These are phyloP conservation scores for Entomortierella chlamydospora DNA, from an alignment of 192 early-diverging fungal species.

Conservation along the genomic window DNA sequence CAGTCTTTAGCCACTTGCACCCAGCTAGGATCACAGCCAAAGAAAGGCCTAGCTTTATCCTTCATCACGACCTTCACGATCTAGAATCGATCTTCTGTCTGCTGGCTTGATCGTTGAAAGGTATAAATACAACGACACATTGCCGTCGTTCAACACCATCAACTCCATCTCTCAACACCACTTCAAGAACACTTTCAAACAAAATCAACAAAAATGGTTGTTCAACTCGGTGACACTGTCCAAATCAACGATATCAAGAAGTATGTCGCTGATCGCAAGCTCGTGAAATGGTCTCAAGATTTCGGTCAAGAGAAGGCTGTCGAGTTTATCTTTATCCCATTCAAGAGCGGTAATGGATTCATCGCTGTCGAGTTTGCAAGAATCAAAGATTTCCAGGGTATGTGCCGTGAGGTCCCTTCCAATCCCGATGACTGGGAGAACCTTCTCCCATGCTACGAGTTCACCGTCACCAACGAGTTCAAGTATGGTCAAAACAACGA, in stretches of 20 bases:
- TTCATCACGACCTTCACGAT: no score
- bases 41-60: no score
- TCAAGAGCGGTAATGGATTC: constrained; percentile 8
- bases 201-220: constrained; percentile 22
- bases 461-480: constrained; percentile 14
- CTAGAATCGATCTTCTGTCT: no score
- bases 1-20: no score
- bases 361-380: constrained; percentile 23
- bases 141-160: no score
- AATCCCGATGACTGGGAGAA: constrained; percentile 4
- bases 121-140: no score
- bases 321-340: constrained; percentile 22
- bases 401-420: constrained; percentile 11
- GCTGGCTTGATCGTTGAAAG: no score
- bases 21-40: no score
- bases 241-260: constrained; percentile 15
- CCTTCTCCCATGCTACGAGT: background rate
- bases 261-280: constrained; percentile 10
- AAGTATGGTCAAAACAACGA: constrained; percentile 38
- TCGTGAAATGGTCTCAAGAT: constrained; percentile 21
- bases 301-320: constrained; percentile 16
- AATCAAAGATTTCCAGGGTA: constrained; percentile 15
- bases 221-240: constrained; percentile 9
- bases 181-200: constrained; percentile 10
- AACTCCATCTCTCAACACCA: constrained; percentile 7